Evolutionary conservation across 805 yeast species (phyloP).

Genomic region (Sugiyamaella marilandica): DNA sequence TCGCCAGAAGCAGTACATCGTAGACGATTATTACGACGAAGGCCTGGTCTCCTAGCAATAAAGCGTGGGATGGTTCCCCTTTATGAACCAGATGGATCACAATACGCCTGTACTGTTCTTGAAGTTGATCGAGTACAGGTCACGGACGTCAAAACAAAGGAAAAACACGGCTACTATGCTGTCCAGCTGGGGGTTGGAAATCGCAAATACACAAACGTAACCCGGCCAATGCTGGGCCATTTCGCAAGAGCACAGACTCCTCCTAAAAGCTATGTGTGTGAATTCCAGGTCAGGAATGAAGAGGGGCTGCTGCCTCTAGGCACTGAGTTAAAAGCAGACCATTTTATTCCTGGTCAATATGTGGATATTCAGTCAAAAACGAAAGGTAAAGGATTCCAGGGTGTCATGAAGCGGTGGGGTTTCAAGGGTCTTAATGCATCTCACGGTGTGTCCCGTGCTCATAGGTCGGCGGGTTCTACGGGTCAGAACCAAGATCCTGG

Average conservation of each 20-base stretch:
- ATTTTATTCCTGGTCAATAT: slow-evolving; percentile 73
- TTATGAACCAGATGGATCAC: slow-evolving; percentile 61
- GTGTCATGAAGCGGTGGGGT: slow-evolving; percentile 95
- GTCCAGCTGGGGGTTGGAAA: slow-evolving; percentile 84
- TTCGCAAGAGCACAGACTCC: slow-evolving; percentile 74
- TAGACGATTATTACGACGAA: slow-evolving; percentile 64
- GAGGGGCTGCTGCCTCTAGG: slow-evolving; percentile 71
- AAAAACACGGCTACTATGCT: slow-evolving; percentile 76
- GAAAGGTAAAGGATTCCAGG: slow-evolving; percentile 95
- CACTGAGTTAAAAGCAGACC: slow-evolving; percentile 73
- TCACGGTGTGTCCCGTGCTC: slow-evolving; percentile 92
- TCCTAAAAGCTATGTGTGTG: slow-evolving; percentile 71
- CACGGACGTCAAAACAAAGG: slow-evolving; percentile 59
- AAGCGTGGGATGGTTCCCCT: slow-evolving; percentile 90
- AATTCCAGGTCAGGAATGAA: slow-evolving; percentile 71
- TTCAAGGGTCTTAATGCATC: slow-evolving; percentile 87
- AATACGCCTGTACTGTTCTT: slow-evolving; percentile 78
- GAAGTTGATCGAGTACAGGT: slow-evolving; percentile 90
- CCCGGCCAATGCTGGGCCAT: slow-evolving; percentile 66
- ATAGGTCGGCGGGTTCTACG: slow-evolving; percentile 94
- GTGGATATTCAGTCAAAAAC: slow-evolving; percentile 76
- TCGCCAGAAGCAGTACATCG: slow-evolving; percentile 63
- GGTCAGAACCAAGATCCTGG: slow-evolving; percentile 97
- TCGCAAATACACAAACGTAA: slow-evolving; percentile 55
- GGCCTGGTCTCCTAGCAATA: slow-evolving; percentile 81